These are phyloP conservation scores for Citrus australasica DNA, from an alignment of 345 rosid species.

Conservation along the genomic window DNA sequence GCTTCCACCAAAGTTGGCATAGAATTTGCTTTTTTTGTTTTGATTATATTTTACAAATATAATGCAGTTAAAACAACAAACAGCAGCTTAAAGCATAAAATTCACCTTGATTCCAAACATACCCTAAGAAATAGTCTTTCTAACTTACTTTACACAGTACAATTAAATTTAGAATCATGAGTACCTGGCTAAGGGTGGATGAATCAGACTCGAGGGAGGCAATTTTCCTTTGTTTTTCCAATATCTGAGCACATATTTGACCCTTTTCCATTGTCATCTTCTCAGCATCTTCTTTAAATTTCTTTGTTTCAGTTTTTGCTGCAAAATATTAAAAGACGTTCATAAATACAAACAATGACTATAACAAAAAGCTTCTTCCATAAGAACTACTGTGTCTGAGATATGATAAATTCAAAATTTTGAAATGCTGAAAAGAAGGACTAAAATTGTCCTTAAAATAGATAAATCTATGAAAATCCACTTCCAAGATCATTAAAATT, in stretches of 20 bases:
- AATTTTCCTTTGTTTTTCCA: conserved; percentile 53
- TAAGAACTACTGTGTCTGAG: background rate
- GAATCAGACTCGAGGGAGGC: conserved; percentile 57
- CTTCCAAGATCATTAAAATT: background rate
- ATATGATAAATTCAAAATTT: background rate
- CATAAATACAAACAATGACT: background rate
- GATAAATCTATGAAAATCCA: background rate
- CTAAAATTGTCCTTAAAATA: background rate
- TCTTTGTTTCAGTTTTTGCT: conserved; percentile 49
- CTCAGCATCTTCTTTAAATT: conserved; percentile 48
- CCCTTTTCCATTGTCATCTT: conserved; percentile 52
- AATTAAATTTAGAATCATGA: background rate
- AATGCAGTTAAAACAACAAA: background rate
- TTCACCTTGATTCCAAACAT: background rate
- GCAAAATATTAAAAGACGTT: conserved; percentile 6
- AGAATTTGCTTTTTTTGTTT: too few relatives aligned
- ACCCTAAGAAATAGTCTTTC: background rate
- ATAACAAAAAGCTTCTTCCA: background rate
- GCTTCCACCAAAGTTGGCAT: too few relatives aligned
- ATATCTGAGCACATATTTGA: conserved; percentile 48
- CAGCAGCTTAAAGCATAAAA: background rate
- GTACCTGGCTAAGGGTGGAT: conserved; percentile 58
- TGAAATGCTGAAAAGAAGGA: background rate
- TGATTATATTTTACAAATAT: background rate
- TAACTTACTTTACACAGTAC: background rate